Base-by-base conservation (phyloP, 129 eudicot genomes). In the Arctium lappa region DNA sequence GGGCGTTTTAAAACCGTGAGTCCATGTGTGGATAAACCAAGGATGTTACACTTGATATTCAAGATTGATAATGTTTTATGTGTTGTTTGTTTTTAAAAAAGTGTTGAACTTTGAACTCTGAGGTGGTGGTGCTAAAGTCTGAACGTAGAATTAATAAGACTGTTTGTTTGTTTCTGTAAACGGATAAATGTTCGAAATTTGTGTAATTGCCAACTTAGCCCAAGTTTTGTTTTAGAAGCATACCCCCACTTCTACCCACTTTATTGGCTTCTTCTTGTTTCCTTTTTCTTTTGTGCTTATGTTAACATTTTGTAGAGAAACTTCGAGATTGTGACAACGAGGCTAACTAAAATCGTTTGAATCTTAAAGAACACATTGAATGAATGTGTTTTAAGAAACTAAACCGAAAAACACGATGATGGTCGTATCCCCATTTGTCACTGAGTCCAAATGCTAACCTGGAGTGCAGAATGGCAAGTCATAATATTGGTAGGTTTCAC, bases 381-480 rank as follows among this genome's bases (percentile, higher is more conserved):
- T 53, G 42, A 46, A 72, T 22, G 16, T 36, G 0, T 22, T 48
- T 27, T 8, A 1, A 37, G 56, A 6, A 81, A 53, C 62, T 73
- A 60, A 80, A 22, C 37, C 18, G 15, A 81, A 27, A 37, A 72
- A 53, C 56, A 46, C 12, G 65, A 53, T 9, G 22, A 79, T 15
- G 32, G 11, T 16, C 10, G n/a, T 50, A 80, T 77, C 40, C 10
- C 6, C n/a, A 32, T 42, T 29, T 27, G 44, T 82, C 73, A 69
- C 65, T 31, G 60, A 85, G 87, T 74, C 78, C 65, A 89, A 79
- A 76, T 74, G 84, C 94, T 85, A 80, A 95, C 99, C 99, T 93
- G 98, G 97, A 69, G 2, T 86, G 88, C 98, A 95, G 93, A 95
- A 93, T 48, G 97, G 92, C 91, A 93, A 81, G 79, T 95, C 95